Evolutionary conservation across 1,284 basidiomycete species (phyloP), one percentile per base, ranked within the genome.

Genomic region (Vanrija sp.): DNA sequence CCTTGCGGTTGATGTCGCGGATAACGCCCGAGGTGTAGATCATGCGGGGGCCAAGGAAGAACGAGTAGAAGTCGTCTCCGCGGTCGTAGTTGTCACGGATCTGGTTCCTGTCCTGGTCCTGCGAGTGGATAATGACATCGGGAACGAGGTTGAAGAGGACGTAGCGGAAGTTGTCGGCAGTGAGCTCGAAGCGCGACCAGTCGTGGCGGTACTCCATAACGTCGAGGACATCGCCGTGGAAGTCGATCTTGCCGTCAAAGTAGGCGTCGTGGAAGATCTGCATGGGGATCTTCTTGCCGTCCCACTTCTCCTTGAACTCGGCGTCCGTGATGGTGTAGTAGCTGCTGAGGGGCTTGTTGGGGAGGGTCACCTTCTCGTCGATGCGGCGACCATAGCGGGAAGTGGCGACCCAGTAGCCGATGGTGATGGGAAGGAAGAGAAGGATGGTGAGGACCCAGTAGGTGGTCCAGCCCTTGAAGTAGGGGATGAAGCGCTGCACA

Each of bases 71-170:
- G 79, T 96, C 91, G 67, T 96, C 87, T 54, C 93, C 92, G 69
- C 95, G 86, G 80, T 99, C 96, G 66, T 98, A 99, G 78, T 96
- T 88, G 68, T 87, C 94, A 60, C 93, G 86, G 63, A 99, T 90
- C 75, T 98, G 96, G 64, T 94, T 89, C 72, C 93, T 86, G 68
- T 98, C 95, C 77, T 98, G 95, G 55, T 80, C 79, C 67, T 86
- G 83, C 24, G 93, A 87, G 78, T 99, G 95, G 67, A 88, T 78
- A 73, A 98, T 81, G 60, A 99, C 89, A 58, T 97, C 95, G 41
- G 95, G 96, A 63, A 97, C 79, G 67, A 98, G 81, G 65, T 85
- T 83, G 63, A 82, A 86, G 67, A 98, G 82, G 63, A 98, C 92
- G 72, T 96, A 95, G 83, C 89, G 88, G 83, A 98, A 95, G 49